These are phyloP conservation scores for Cystofilobasidium ferigula DNA, from an alignment of 768 basidiomycete species.

Conservation along the genomic window DNA sequence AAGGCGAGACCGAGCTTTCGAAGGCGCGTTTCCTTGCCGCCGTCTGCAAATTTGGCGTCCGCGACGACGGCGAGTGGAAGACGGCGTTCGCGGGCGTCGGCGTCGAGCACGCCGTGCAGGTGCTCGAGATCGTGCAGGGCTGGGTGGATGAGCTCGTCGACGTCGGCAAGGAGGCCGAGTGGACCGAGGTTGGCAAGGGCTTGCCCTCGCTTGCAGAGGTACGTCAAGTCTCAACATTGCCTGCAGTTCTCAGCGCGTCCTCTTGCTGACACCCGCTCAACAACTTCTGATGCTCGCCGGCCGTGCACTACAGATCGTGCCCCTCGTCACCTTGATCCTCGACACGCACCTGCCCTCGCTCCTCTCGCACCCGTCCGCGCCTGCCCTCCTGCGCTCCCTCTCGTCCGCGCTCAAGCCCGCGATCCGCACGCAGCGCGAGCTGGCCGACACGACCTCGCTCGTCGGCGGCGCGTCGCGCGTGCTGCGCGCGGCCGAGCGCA, in stretches of 20 bases:
- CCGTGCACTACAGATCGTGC: constrained; percentile 24
- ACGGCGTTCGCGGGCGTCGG: constrained; percentile 1
- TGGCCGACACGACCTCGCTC: constrained; percentile 6
- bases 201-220: constrained; percentile 18
- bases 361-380: constrained; percentile 2
- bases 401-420: constrained; percentile 5
- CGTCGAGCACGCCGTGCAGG: background rate
- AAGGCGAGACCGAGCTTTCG: background rate
- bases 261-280: background rate
- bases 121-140: constrained; percentile 8
- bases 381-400: constrained; percentile 6
- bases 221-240: background rate
- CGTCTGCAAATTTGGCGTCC: constrained; percentile 9
- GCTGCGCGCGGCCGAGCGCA: constrained; percentile 6
- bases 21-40: background rate
- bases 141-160: background rate
- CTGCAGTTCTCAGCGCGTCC: background rate
- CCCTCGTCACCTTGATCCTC: constrained; percentile 24
- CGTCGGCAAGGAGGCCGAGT: background rate
- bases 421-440: constrained; percentile 13
- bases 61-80: constrained; percentile 20
- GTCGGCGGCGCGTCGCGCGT: constrained; percentile 14
- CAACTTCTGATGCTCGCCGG: too few relatives aligned
- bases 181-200: background rate
- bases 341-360: constrained; percentile 22